A percentile compares a stretch with the other conserved stretches of the same genome.
phyloP scores from a whole-genome alignment of 805 yeast genomes.

The Spencermartinsiella europaea region DNA sequence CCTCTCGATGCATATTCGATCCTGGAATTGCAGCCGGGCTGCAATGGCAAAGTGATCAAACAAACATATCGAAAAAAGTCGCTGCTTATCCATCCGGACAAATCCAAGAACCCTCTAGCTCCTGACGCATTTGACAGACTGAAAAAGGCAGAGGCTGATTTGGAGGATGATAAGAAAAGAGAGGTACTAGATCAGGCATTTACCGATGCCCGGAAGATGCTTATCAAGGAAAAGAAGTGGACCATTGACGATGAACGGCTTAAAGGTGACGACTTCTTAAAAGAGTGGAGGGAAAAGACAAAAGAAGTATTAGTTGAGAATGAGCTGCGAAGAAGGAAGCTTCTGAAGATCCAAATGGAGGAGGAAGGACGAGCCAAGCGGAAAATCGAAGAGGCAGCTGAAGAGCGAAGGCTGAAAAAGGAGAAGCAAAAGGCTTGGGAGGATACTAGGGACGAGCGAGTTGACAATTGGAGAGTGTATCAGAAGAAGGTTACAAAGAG shows the following conservation, averaged over 20 bases:
- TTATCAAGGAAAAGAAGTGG: conserved; percentile 37
- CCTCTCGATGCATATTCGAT: conserved; percentile 52
- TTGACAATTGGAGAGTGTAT: conserved; percentile 55
- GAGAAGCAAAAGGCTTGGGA: conserved; percentile 54
- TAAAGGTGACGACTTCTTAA: conserved; percentile 33
- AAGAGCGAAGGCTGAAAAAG: conserved; percentile 32
- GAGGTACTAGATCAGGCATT: conserved; percentile 41
- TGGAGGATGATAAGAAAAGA: conserved; percentile 37
- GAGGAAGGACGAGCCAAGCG: conserved; percentile 37
- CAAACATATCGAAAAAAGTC: conserved; percentile 54
- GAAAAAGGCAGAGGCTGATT: conserved; percentile 47
- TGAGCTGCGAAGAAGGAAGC: conserved; percentile 41
- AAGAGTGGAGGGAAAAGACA: conserved; percentile 40
- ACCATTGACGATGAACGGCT: conserved; percentile 36
- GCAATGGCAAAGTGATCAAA: conserved; percentile 38
- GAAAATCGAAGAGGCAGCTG: conserved; percentile 31
- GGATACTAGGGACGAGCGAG: conserved; percentile 51
- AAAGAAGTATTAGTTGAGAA: conserved; percentile 42
- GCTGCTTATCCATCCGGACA: conserved; percentile 65
- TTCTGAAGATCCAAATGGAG: conserved; percentile 38
- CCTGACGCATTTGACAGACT: conserved; percentile 58
- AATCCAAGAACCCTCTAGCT: conserved; percentile 49
- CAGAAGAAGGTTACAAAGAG: conserved; percentile 41
- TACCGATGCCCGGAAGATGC: conserved; percentile 38
- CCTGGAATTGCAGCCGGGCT: conserved; percentile 43